Percentiles rank a stretch among this genome's conserved stretches.
Conservation (phyloP, 1,284 basidiomycete species). For the Rhizoctonia solani region DNA sequence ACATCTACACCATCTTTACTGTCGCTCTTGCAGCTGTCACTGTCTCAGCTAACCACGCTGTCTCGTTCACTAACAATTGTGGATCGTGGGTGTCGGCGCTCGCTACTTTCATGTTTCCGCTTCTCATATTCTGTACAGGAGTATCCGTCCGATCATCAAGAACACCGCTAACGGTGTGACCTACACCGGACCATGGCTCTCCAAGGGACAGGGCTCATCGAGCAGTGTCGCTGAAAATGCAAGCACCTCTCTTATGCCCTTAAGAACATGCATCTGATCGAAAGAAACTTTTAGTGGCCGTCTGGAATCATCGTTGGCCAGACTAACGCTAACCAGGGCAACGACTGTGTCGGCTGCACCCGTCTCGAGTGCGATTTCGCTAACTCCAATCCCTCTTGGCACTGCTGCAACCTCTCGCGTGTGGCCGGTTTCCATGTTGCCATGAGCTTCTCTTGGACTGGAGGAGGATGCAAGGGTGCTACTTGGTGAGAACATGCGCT, state of each 20-base stretch:
- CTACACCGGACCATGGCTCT: constrained; percentile 25
- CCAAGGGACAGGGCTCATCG: constrained; percentile 4
- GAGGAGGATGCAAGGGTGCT: constrained; percentile 25
- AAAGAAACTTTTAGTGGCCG: constrained; percentile 2
- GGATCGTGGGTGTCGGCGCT: no score
- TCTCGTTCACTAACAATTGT: constrained; percentile 10
- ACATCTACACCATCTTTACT: not conserved
- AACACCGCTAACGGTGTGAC: constrained; percentile 17
- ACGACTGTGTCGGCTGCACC: no score
- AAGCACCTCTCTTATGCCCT: not conserved
- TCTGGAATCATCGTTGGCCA: constrained; percentile 23
- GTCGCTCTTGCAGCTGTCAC: not conserved
- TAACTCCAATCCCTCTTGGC: constrained; percentile 15
- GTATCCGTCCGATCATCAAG: constrained; percentile 1
- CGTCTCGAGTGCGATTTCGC: constrained; percentile 32
- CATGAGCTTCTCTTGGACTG: constrained; percentile 30
- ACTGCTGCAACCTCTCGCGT: constrained; percentile 31
- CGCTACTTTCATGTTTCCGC: no score
- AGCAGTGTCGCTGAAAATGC: constrained; percentile 30
- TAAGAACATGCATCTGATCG: not conserved
- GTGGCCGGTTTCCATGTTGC: constrained; percentile 25
- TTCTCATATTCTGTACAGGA: no score
- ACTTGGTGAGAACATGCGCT: constrained; percentile 28
- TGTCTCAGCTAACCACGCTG: constrained; percentile 12
- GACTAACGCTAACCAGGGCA: constrained; percentile 26